phyloP scores from a whole-genome alignment of 2,329 filamentous ascomycete species.

The Fusarium paranaense region DNA sequence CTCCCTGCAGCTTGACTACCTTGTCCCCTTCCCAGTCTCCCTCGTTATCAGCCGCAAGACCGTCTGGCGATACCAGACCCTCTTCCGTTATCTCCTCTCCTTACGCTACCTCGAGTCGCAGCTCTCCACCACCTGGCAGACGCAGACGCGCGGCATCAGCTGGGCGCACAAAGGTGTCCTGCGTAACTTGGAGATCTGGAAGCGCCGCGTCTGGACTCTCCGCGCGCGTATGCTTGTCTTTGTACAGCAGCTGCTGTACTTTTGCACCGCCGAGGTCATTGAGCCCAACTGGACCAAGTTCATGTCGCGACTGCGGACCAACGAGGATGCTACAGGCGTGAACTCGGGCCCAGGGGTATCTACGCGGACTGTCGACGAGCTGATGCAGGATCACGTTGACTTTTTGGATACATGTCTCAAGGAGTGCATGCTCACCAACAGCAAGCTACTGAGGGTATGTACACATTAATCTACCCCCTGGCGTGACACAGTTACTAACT shows the following conservation, averaged over 20 bases:
- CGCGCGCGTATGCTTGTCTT: slow-evolving; percentile 96
- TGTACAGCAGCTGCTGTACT: slow-evolving; percentile 95
- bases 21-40: slow-evolving; percentile 93
- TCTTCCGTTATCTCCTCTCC: slow-evolving; percentile 94
- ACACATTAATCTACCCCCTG: not conserved
- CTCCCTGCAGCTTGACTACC: slow-evolving; percentile 92
- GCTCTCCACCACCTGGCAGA: slow-evolving; percentile 88
- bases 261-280: slow-evolving; percentile 96
- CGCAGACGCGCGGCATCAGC: slow-evolving; percentile 81
- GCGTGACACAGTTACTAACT: slow-evolving; percentile 21
- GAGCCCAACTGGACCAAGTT: slow-evolving; percentile 97
- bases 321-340: slow-evolving; percentile 54
- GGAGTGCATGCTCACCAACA: slow-evolving; percentile 98
- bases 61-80: slow-evolving; percentile 93
- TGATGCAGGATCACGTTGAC: slow-evolving; percentile 99
- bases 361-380: slow-evolving; percentile 87
- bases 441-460: slow-evolving; percentile 87
- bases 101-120: slow-evolving; percentile 90
- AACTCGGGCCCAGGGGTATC: slow-evolving; percentile 47
- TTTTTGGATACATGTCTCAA: slow-evolving; percentile 98
- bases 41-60: slow-evolving; percentile 97
- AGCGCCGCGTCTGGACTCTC: slow-evolving; percentile 90
- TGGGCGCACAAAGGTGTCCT: slow-evolving; percentile 87
- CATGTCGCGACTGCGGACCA: slow-evolving; percentile 84
- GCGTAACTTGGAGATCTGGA: slow-evolving; percentile 86